Percentiles rank a stretch among this genome's conserved stretches.
phyloP scores from a whole-genome alignment of 441 rosid species.

The Adansonia rubrostipa region DNA sequence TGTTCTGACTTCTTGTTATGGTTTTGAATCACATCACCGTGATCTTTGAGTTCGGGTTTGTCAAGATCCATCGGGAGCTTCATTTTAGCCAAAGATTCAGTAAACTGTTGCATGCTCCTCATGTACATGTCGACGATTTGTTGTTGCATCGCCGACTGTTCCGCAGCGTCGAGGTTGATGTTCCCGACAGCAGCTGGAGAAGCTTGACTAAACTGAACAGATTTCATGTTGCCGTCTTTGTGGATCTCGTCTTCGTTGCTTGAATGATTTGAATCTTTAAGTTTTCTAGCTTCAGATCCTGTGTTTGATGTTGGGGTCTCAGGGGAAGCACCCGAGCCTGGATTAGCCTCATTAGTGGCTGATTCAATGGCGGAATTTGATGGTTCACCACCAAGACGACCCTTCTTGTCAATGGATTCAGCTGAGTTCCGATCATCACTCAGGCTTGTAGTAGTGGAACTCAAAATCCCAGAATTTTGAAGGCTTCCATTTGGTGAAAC shows the following conservation, averaged over 20 bases:
- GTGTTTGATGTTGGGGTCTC: conserved; percentile 70
- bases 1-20: conserved; percentile 38
- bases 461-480: conserved; percentile 52
- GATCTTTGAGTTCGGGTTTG: conserved; percentile 42
- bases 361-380: conserved; percentile 34
- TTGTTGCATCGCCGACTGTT: conserved; percentile 84
- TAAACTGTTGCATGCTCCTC: conserved; percentile 70
- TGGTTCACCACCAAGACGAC: conserved; percentile 27
- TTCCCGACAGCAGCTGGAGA: conserved; percentile 50
- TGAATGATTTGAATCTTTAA: conserved; percentile 27
- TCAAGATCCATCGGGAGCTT: conserved; percentile 83
- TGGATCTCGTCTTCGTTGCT: conserved; percentile 34
- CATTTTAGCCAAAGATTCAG: conserved; percentile 98
- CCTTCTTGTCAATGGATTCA: conserved; percentile 55
- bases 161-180: conserved; percentile 54
- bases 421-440: conserved; percentile 70
- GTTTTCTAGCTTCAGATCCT: conserved; percentile 38
- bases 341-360: conserved; percentile 36
- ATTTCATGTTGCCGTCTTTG: conserved; percentile 31
- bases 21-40: conserved; percentile 45
- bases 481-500: conserved; percentile 50
- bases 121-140: conserved; percentile 41
- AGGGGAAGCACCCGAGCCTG: conserved; percentile 35
- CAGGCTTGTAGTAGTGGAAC: conserved; percentile 72
- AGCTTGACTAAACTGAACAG: conserved; percentile 37